Evolutionary conservation across 2,329 filamentous ascomycete species (phyloP).

Genomic region (Ophiosphaerella korrae): DNA sequence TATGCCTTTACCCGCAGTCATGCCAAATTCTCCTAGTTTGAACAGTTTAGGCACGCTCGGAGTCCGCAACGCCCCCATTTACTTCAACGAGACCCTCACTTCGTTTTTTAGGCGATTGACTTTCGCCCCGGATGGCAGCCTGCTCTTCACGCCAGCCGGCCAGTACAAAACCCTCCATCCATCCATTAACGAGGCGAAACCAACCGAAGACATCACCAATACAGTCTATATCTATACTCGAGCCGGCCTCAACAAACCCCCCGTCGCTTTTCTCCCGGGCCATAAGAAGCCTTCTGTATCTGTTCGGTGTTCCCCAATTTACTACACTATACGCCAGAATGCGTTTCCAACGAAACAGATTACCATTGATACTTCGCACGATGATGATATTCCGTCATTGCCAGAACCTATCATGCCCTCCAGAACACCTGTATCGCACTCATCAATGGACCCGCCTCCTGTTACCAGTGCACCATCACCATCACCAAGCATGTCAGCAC

Average conservation of each 20-base stretch:
- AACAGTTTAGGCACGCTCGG: conserved; percentile 53
- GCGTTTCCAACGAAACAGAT: conserved; percentile 79
- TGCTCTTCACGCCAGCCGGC: conserved; percentile 91
- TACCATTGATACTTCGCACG: conserved; percentile 88
- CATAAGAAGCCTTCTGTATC: conserved; percentile 98
- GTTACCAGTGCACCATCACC: conserved; percentile 61
- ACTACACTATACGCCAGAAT: conserved; percentile 76
- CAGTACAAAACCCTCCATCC: conserved; percentile 85
- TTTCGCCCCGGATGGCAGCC: conserved; percentile 92
- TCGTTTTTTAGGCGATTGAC: conserved; percentile 95
- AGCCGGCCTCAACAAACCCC: conserved; percentile 94
- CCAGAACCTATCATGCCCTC: conserved; percentile 75
- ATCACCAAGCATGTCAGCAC: conserved; percentile 56
- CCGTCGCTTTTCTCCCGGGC: conserved; percentile 90
- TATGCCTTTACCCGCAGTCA: conserved; percentile 90
- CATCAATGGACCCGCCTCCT: conserved; percentile 84
- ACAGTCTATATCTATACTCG: conserved; percentile 98
- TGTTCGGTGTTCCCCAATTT: conserved; percentile 88
- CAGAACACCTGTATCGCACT: conserved; percentile 62
- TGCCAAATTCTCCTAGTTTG: conserved; percentile 89
- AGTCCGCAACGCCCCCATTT: conserved; percentile 83
- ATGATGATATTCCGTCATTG: conserved; percentile 80
- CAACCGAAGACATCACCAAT: conserved; percentile 85
- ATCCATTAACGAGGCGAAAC: conserved; percentile 70
- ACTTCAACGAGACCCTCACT: conserved; percentile 94